Conservation (phyloP, 2,329 filamentous ascomycete species). For the Pezicula radicicola region DNA sequence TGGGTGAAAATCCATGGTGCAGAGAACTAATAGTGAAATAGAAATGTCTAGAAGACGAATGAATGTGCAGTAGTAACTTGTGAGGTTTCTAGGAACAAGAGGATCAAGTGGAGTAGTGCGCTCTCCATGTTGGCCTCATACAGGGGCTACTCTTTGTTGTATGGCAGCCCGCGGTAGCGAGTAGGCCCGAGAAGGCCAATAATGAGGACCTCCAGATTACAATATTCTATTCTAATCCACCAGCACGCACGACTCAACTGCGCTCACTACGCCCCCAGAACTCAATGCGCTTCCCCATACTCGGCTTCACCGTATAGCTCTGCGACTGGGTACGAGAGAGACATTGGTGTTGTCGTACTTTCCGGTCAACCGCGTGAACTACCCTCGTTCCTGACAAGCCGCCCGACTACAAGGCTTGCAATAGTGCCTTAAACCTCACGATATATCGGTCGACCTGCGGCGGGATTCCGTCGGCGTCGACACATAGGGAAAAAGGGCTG, state of each 20-base stretch:
- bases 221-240: conserved; percentile 10
- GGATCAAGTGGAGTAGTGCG: no score
- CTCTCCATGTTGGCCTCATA: no score
- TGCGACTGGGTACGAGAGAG: conserved; percentile 15
- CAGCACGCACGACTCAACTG: conserved; percentile 11
- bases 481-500: conserved; percentile 13
- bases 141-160: neutral
- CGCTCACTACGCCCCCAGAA: conserved; percentile 5
- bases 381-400: conserved; percentile 4
- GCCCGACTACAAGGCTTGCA: conserved; percentile 1
- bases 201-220: conserved; percentile 3
- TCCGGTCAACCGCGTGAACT: conserved; percentile 6
- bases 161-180: conserved; percentile 1
- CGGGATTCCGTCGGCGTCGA: conserved; percentile 20
- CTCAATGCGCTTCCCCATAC: conserved; percentile 18
- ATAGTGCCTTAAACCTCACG: conserved; percentile 2
- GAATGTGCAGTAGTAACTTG: no score
- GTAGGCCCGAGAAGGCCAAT: no score
- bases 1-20: no score
- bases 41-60: no score
- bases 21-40: no score
- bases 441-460: conserved; percentile 17
- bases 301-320: conserved; percentile 1
- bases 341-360: conserved; percentile 3
- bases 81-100: no score